Conservation (phyloP, 192 early-diverging fungal genomes). For the Globomyces pollinis-pini region DNA sequence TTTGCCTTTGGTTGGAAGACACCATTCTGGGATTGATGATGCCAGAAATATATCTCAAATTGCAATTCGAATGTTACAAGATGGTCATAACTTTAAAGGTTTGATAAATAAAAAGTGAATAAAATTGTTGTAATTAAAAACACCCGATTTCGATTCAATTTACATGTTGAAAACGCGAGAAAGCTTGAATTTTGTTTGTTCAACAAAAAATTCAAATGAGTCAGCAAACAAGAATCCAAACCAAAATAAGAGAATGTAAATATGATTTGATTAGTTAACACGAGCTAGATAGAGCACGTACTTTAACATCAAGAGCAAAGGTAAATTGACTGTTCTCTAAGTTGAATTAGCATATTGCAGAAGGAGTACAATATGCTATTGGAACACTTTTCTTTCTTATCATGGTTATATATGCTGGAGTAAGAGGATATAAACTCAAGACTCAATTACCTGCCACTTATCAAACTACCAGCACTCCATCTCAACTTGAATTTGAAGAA, state of each 20-base stretch:
- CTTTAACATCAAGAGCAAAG: too few relatives aligned
- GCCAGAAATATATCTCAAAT: slow-evolving; percentile 60
- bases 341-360: slow-evolving; percentile 20
- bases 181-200: too few relatives aligned
- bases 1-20: slow-evolving; percentile 51
- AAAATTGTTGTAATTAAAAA: too few relatives aligned
- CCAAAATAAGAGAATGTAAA: too few relatives aligned
- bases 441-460: slow-evolving; percentile 42
- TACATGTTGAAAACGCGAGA: too few relatives aligned
- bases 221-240: too few relatives aligned
- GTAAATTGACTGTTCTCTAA: too few relatives aligned
- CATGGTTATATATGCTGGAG: slow-evolving; percentile 38
- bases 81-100: too few relatives aligned
- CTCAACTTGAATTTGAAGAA: slow-evolving; percentile 21
- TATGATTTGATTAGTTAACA: too few relatives aligned
- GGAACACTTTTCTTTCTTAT: slow-evolving; percentile 29
- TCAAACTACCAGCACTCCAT: slow-evolving; percentile 29
- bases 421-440: slow-evolving; percentile 34
- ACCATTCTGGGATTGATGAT: slow-evolving; percentile 75
- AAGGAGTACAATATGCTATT: slow-evolving; percentile 22
- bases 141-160: too few relatives aligned
- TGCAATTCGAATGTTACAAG: slow-evolving; percentile 37
- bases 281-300: too few relatives aligned
- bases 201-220: too few relatives aligned
- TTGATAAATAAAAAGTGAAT: background rate